These are phyloP conservation scores for Cladosporium colombiae DNA, from an alignment of 2,329 filamentous ascomycete species.

Conservation along the genomic window DNA sequence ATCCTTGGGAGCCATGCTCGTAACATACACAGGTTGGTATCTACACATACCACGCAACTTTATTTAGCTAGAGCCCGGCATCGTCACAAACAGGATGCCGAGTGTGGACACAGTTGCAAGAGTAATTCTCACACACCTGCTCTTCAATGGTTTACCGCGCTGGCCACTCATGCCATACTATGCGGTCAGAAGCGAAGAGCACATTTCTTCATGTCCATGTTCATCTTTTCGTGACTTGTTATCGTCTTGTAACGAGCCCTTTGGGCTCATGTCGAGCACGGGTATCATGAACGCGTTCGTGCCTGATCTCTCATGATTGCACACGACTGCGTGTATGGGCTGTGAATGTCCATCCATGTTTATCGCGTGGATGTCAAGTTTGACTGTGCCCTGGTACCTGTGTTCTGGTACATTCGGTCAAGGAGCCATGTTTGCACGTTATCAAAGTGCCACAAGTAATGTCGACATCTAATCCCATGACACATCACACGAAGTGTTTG, in stretches of 20 bases:
- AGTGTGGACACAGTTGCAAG: constrained; percentile 38
- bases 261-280: neutral
- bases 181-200: constrained; percentile 21
- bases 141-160: constrained; percentile 22
- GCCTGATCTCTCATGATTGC: neutral
- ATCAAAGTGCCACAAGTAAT: neutral
- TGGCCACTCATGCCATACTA: constrained; percentile 16
- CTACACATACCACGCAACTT: constrained; percentile 12
- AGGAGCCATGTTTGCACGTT: neutral
- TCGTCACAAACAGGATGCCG: constrained; percentile 26
- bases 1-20: neutral
- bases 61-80: constrained; percentile 34
- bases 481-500: neutral
- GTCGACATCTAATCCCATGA: neutral
- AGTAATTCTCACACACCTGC: constrained; percentile 25
- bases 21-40: constrained; percentile 3
- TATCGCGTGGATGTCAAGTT: neutral
- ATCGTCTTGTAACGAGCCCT: neutral
- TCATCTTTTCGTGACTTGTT: neutral
- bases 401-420: neutral
- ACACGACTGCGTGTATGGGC: neutral
- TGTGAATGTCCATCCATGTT: neutral
- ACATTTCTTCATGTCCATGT: neutral
- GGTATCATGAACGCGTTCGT: neutral
- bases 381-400: neutral